phyloP scores from a whole-genome alignment of 768 basidiomycete species.

The Termitomyces sp. region DNA sequence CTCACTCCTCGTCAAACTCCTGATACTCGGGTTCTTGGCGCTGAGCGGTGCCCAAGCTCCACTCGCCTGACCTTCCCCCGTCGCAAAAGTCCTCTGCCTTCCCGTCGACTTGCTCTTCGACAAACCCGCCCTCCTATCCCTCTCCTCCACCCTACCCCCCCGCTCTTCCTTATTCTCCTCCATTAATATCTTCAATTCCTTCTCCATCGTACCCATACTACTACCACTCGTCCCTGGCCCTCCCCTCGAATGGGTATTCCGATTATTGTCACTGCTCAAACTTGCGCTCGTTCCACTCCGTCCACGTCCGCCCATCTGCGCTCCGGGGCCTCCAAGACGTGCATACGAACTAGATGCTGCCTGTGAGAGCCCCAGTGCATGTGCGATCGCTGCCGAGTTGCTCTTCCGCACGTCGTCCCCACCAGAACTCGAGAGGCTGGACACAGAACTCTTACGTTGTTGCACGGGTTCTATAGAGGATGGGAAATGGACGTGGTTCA shows the following conservation, averaged over 20 bases:
- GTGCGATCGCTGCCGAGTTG: conserved; percentile 33
- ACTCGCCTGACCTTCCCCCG: conserved; percentile 4
- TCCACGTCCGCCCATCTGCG: conserved; percentile 17
- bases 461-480: conserved; percentile 9
- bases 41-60: conserved; percentile 10
- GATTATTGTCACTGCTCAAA: conserved; percentile 23
- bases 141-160: conserved; percentile 16
- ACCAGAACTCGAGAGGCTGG: conserved; percentile 9
- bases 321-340: conserved; percentile 33
- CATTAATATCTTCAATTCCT: conserved; percentile 45
- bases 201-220: conserved; percentile 16
- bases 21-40: conserved; percentile 3
- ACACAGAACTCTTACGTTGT: conserved; percentile 6
- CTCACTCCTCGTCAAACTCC: conserved; percentile 3
- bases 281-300: conserved; percentile 16
- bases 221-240: conserved; percentile 5
- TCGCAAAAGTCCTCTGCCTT: conserved; percentile 15
- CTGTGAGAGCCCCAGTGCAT: conserved; percentile 37
- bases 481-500: conserved; percentile 16
- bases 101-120: conserved; percentile 29
- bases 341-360: conserved; percentile 32
- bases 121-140: conserved; percentile 15
- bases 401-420: conserved; percentile 17
- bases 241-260: conserved; percentile 27
- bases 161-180: conserved; percentile 27